Conservation (phyloP, 2,329 filamentous ascomycete genomes). For the Aurifilum marmelostoma region DNA sequence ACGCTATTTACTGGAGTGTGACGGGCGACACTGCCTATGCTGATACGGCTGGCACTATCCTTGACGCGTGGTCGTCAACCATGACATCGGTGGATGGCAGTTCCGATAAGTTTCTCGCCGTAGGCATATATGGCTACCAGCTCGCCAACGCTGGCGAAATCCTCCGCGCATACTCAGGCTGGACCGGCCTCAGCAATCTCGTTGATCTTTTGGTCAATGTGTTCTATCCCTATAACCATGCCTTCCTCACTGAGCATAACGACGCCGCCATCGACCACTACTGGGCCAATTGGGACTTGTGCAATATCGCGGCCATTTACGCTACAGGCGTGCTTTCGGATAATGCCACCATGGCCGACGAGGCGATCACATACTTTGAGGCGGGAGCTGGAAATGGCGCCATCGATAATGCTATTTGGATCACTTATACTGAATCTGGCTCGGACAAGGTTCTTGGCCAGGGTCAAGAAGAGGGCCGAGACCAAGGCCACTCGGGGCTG, state of each 20-base stretch:
- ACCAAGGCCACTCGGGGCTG: slow-evolving; percentile 49
- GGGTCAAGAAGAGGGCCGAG: slow-evolving; percentile 46
- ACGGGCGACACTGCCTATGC: too few relatives aligned
- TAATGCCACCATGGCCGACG: slow-evolving; percentile 44
- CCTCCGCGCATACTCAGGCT: background rate
- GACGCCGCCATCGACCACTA: slow-evolving; percentile 38
- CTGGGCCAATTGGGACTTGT: slow-evolving; percentile 50
- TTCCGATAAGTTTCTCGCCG: too few relatives aligned
- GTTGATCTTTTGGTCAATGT: slow-evolving; percentile 38
- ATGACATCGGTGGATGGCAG: too few relatives aligned
- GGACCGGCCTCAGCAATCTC: background rate
- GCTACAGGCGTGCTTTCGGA: slow-evolving; percentile 48
- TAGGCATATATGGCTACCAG: too few relatives aligned
- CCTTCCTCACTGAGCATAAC: slow-evolving; percentile 33
- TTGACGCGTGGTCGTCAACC: too few relatives aligned
- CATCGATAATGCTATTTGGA: slow-evolving; percentile 41
- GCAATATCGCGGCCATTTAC: slow-evolving; percentile 44
- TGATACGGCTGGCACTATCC: too few relatives aligned
- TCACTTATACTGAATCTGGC: slow-evolving; percentile 36
- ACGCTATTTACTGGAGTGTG: too few relatives aligned
- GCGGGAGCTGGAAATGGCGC: slow-evolving; percentile 43
- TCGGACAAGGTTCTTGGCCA: slow-evolving; percentile 41
- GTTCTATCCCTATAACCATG: slow-evolving; percentile 45
- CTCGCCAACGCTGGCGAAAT: too few relatives aligned
- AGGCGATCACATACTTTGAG: slow-evolving; percentile 46